Percentiles rank a stretch among this genome's conserved stretches.
Conservation (phyloP, 2,329 filamentous ascomycete genomes). For the Fusarium camptoceras region DNA sequence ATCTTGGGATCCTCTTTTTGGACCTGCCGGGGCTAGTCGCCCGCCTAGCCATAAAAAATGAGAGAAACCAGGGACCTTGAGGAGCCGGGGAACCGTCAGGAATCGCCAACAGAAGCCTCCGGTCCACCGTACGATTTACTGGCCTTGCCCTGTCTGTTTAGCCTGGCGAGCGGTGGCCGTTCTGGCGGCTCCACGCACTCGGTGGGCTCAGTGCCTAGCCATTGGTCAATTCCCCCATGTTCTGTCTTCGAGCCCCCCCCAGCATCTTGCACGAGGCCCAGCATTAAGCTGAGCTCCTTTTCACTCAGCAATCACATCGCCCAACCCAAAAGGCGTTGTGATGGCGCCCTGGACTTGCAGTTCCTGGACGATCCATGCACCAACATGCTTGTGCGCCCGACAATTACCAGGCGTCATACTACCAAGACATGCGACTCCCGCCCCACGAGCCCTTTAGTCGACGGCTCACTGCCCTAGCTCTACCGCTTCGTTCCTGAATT, state of each 20-base stretch:
- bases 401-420: slow-evolving; percentile 39
- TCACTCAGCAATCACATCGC: slow-evolving; percentile 43
- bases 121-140: slow-evolving; percentile 29
- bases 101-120: slow-evolving; percentile 39
- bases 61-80: slow-evolving; percentile 31
- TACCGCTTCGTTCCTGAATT: slow-evolving; percentile 53
- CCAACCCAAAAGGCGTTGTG: slow-evolving; percentile 39
- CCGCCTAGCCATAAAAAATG: slow-evolving; percentile 36
- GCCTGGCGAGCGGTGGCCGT: slow-evolving; percentile 40
- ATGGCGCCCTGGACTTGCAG: slow-evolving; percentile 42
- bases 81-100: slow-evolving; percentile 23
- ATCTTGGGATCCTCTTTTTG: slow-evolving; percentile 29
- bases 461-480: slow-evolving; percentile 40
- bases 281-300: slow-evolving; percentile 27
- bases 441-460: slow-evolving; percentile 38
- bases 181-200: slow-evolving; percentile 37
- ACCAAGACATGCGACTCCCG: slow-evolving; percentile 40
- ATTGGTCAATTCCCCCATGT: slow-evolving; percentile 42
- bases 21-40: slow-evolving; percentile 44
- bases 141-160: slow-evolving; percentile 39
- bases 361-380: slow-evolving; percentile 43
- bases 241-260: slow-evolving; percentile 26
- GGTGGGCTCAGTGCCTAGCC: slow-evolving; percentile 30
- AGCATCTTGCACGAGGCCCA: slow-evolving; percentile 3
- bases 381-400: slow-evolving; percentile 37